These are phyloP conservation scores for Boletus rubroflammeus DNA, from an alignment of 768 basidiomycete species.

Conservation along the genomic window DNA sequence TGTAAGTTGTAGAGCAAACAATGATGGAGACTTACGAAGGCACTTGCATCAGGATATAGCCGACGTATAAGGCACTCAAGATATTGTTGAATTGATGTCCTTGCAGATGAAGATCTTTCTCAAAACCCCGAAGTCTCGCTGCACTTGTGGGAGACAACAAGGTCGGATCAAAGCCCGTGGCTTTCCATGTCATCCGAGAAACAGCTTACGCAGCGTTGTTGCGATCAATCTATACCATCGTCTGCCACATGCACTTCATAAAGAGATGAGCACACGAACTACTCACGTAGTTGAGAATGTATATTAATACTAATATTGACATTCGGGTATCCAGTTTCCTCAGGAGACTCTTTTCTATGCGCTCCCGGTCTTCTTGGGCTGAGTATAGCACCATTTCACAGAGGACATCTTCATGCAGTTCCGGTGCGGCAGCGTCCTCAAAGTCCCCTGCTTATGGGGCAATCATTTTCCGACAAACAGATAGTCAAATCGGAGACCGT, in stretches of 20 bases:
- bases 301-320: slow-evolving; percentile 35
- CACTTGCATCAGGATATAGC: slow-evolving; percentile 78
- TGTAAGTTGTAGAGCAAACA: background rate
- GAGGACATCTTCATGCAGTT: background rate
- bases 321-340: slow-evolving; percentile 34
- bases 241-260: background rate
- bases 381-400: background rate
- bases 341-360: slow-evolving; percentile 42
- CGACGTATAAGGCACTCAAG: slow-evolving; percentile 64
- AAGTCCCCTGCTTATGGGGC: slow-evolving; percentile 1
- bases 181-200: background rate
- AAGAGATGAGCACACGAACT: background rate
- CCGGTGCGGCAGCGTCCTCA: background rate
- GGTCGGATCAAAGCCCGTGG: background rate
- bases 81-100: slow-evolving; percentile 64
- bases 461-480: background rate
- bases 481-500: background rate
- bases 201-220: slow-evolving; percentile 60
- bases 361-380: slow-evolving; percentile 26
- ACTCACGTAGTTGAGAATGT: slow-evolving; percentile 36
- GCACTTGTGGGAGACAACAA: slow-evolving; percentile 42
- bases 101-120: slow-evolving; percentile 59
- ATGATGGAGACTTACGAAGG: slow-evolving; percentile 51
- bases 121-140: slow-evolving; percentile 69
- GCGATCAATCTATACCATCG: slow-evolving; percentile 51